These are phyloP conservation scores for Lepidium aucheri DNA, from an alignment of 345 rosid genomes.

Conservation along the genomic window DNA sequence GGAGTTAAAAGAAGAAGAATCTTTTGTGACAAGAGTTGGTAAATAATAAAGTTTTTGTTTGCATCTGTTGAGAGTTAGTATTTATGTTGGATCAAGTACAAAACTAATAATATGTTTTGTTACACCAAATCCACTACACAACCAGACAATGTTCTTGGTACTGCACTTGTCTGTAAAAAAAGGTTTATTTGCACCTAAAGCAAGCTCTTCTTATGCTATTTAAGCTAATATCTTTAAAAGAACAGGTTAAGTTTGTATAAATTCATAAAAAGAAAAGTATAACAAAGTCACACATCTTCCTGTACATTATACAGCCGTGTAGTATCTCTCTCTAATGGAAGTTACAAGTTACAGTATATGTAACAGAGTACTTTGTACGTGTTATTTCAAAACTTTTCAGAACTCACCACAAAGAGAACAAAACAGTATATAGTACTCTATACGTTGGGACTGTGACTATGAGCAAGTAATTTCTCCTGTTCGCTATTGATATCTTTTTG, in stretches of 20 bases:
- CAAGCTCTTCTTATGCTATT: neutral
- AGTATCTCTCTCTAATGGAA: neutral
- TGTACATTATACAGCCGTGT: slow-evolving; percentile 1
- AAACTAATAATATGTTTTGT: slow-evolving; percentile 6
- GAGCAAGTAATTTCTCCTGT: slow-evolving; percentile 47
- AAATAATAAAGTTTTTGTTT: slow-evolving; percentile 7
- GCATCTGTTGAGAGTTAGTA: slow-evolving; percentile 26
- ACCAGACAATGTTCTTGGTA: slow-evolving; percentile 6
- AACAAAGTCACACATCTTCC: slow-evolving; percentile 1
- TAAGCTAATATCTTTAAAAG: neutral
- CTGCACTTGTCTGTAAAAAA: slow-evolving; percentile 9
- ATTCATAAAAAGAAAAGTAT: neutral
- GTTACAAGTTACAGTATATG: slow-evolving; percentile 4
- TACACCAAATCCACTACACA: slow-evolving; percentile 20
- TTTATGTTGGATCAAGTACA: slow-evolving; percentile 24
- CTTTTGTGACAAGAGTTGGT: slow-evolving; percentile 23
- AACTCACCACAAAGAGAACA: neutral
- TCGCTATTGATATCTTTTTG: slow-evolving; percentile 35
- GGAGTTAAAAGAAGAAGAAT: neutral
- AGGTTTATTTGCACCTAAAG: slow-evolving; percentile 21
- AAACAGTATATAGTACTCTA: slow-evolving; percentile 10
- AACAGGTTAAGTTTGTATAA: neutral
- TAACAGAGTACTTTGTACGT: neutral
- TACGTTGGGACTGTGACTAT: slow-evolving; percentile 43
- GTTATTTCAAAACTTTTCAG: slow-evolving; percentile 11